Conservation (phyloP, 306 rosid genomes). For the Castanospermum australe region DNA sequence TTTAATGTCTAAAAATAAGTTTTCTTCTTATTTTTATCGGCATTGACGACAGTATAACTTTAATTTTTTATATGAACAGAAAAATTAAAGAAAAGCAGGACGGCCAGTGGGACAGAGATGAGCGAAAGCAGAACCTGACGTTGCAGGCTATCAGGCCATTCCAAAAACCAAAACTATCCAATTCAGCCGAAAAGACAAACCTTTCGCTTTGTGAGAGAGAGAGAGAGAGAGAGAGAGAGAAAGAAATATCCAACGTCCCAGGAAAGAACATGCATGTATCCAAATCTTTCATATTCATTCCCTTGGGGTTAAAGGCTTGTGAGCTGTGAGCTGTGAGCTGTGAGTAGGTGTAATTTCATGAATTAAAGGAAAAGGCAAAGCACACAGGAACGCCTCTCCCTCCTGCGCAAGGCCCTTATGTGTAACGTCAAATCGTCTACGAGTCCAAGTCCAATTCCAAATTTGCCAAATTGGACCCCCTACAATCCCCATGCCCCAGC, state of each 20-base stretch:
- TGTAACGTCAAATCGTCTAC: conserved; percentile 53
- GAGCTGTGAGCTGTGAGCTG: background rate
- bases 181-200: conserved; percentile 15
- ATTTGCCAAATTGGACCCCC: conserved; percentile 38
- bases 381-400: background rate
- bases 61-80: background rate
- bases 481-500: conserved; percentile 32
- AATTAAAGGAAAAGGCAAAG: conserved; percentile 9
- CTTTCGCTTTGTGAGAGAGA: conserved; percentile 25
- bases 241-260: background rate
- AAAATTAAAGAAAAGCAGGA: background rate
- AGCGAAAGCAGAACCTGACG: conserved; percentile 5
- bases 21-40: background rate
- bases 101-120: background rate
- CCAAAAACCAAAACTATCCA: conserved; percentile 19
- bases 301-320: background rate
- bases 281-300: conserved; percentile 14
- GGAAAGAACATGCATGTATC: background rate
- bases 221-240: background rate
- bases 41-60: background rate
- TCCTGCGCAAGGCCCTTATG: conserved; percentile 22
- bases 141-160: background rate
- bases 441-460: conserved; percentile 32
- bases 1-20: too few relatives aligned
- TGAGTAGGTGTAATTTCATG: background rate